A percentile compares a stretch with the other conserved stretches of the same genome.
Evolutionary conservation across 2,329 filamentous ascomycete species (phyloP).

Genomic region (Hymenoscyphus albidus): DNA sequence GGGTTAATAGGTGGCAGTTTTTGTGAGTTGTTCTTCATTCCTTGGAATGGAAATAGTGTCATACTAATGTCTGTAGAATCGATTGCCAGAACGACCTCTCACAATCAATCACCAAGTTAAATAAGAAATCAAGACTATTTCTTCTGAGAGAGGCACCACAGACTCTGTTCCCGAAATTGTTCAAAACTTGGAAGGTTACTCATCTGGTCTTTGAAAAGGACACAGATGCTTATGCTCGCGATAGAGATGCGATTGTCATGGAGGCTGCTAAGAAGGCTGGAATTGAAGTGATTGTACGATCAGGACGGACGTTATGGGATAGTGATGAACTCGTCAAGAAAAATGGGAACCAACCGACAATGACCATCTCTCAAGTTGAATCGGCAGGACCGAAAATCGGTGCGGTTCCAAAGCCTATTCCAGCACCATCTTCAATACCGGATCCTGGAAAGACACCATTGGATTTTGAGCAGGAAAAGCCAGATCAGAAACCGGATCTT

Average conservation of each 20-base stretch:
- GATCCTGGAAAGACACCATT: conserved; percentile 61
- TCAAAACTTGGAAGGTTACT: conserved; percentile 69
- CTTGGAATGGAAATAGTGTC: background rate
- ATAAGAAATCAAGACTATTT: conserved; percentile 66
- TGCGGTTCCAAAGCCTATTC: conserved; percentile 56
- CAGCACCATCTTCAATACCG: conserved; percentile 56
- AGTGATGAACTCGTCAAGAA: conserved; percentile 63
- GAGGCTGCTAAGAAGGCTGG: conserved; percentile 60
- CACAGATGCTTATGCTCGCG: conserved; percentile 67
- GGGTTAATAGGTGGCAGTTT: conserved; percentile 72
- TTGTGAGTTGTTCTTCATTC: conserved; percentile 40
- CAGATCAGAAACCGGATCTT: conserved; percentile 51
- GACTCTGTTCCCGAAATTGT: conserved; percentile 67
- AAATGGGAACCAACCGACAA: conserved; percentile 67
- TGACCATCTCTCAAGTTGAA: conserved; percentile 67
- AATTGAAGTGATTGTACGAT: conserved; percentile 61
- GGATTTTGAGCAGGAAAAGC: conserved; percentile 53
- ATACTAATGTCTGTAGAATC: conserved; percentile 42
- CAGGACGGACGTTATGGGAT: conserved; percentile 70
- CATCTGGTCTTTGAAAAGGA: conserved; percentile 78
- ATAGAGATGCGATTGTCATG: conserved; percentile 58
- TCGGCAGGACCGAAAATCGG: conserved; percentile 61
- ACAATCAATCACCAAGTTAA: conserved; percentile 62
- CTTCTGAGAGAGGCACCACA: conserved; percentile 69
- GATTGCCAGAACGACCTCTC: conserved; percentile 73